A percentile compares a stretch with the other conserved stretches of the same genome.
Conservation (phyloP, 768 basidiomycete species). For the Coprinopsis marcescibilis region DNA sequence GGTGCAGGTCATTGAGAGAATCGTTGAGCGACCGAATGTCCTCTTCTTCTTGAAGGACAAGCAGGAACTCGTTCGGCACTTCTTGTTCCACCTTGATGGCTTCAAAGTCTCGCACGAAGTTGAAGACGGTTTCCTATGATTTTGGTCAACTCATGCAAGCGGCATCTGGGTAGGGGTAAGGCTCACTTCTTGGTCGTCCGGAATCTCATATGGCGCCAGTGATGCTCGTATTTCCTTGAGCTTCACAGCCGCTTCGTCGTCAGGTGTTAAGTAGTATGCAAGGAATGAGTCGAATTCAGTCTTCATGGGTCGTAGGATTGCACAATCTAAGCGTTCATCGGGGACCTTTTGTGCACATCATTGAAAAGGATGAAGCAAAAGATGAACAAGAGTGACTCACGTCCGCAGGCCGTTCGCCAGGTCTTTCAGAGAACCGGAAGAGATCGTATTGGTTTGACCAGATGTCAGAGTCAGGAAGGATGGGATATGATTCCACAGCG, state of each 20-base stretch:
- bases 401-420: constrained; percentile 70
- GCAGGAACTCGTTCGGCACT: constrained; percentile 76
- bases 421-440: constrained; percentile 80
- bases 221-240: constrained; percentile 55
- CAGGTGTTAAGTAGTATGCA: constrained; percentile 75
- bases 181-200: constrained; percentile 52
- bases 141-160: not conserved
- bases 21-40: constrained; percentile 23
- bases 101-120: constrained; percentile 80
- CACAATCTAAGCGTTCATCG: constrained; percentile 80
- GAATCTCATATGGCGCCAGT: constrained; percentile 37
- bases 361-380: not conserved
- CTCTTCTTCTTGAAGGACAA: constrained; percentile 65
- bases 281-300: constrained; percentile 86
- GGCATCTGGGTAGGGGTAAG: not conserved
- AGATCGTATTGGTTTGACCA: constrained; percentile 90
- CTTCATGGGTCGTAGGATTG: constrained; percentile 82
- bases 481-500: constrained; percentile 76
- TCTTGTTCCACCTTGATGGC: constrained; percentile 84
- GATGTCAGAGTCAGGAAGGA: constrained; percentile 78
- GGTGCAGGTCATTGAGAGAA: constrained; percentile 23
- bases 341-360: constrained; percentile 40
- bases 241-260: constrained; percentile 61
- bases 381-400: constrained; percentile 31
- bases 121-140: constrained; percentile 60